Evolutionary conservation across 768 basidiomycete species (phyloP), one percentile per base, ranked within the genome.

Genomic region (Leccinum uliginosum): DNA sequence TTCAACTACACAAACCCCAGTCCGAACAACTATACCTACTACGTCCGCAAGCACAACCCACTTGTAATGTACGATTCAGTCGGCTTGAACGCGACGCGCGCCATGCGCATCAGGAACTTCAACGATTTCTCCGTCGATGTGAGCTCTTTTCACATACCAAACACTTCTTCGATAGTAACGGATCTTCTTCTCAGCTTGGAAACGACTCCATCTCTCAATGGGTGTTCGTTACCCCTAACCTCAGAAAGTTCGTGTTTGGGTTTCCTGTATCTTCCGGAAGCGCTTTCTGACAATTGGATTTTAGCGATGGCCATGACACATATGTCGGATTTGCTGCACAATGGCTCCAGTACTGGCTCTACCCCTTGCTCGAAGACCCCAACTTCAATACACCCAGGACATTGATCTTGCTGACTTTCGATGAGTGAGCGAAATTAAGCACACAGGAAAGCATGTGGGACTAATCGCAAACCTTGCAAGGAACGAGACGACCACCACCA

Each of bases 301-400:
- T 78, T 50, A 76, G 85, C 65, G 83, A 84, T 59, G 83, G 74
- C 1, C 85, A 85, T 60, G 83, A 86, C 66, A 84, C 83, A 5
- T 72, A 69, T 32, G 71, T 83, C 57, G 76, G 75, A 55, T 83
- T 78, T 59, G 74, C 76, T 11, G 69, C 70, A 11, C 56, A 65
- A 17, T 86, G 78, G 78, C 62, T 83, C 29, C 59, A 74, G 23
- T 80, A 67, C 60, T 85, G 79, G 74, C 73, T 86, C 23, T 44
- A 73, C 17, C 82, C 83, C 6, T 62, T 84, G 14, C 76, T 86
- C 32, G 51, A 71, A 15, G 75, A 85, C 71, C 59, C 70, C 8
- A 66, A 73, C 54, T 84, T 86, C 71, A 84, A 86, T 67, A 74
- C 73, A 54, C 70, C 79, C 47, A 71, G 71, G 21, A 85, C 84